These are phyloP conservation scores for Aspergillus fijiensis DNA, from an alignment of 2,329 filamentous ascomycete genomes.

Conservation along the genomic window DNA sequence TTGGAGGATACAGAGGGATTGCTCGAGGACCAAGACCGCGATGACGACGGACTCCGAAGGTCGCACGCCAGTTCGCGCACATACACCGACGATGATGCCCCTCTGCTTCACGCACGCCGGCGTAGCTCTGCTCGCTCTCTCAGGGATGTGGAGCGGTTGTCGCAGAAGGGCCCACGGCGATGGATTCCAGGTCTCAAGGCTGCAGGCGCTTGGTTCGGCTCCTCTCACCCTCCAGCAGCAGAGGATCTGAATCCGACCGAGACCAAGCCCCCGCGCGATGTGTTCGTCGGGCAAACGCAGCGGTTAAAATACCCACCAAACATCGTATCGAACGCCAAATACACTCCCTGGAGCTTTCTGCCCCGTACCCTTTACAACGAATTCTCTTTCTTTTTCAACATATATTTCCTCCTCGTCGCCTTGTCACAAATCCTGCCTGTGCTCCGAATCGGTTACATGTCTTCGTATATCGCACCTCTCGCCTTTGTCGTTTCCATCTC, in stretches of 20 bases:
- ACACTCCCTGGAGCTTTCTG: constrained; percentile 90
- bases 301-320: constrained; percentile 80
- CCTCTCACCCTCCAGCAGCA: constrained; percentile 26
- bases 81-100: constrained; percentile 67
- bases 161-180: constrained; percentile 54
- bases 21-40: constrained; percentile 64
- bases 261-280: constrained; percentile 62
- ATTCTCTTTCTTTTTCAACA: constrained; percentile 99
- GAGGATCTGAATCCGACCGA: constrained; percentile 43
- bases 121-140: constrained; percentile 39
- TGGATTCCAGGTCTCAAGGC: constrained; percentile 68
- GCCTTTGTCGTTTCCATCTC: constrained; percentile 91
- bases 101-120: constrained; percentile 60
- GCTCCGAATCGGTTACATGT: constrained; percentile 87
- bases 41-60: constrained; percentile 55
- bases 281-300: constrained; percentile 74
- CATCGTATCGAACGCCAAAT: constrained; percentile 94
- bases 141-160: constrained; percentile 40
- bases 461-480: constrained; percentile 88
- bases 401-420: constrained; percentile 95
- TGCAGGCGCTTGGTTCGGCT: constrained; percentile 29
- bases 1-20: constrained; percentile 65
- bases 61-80: constrained; percentile 58
- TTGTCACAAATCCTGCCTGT: constrained; percentile 89
- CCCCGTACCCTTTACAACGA: constrained; percentile 96